Base-by-base conservation (phyloP, 176 grass and related monocot species). In the Oryza officinalis region DNA sequence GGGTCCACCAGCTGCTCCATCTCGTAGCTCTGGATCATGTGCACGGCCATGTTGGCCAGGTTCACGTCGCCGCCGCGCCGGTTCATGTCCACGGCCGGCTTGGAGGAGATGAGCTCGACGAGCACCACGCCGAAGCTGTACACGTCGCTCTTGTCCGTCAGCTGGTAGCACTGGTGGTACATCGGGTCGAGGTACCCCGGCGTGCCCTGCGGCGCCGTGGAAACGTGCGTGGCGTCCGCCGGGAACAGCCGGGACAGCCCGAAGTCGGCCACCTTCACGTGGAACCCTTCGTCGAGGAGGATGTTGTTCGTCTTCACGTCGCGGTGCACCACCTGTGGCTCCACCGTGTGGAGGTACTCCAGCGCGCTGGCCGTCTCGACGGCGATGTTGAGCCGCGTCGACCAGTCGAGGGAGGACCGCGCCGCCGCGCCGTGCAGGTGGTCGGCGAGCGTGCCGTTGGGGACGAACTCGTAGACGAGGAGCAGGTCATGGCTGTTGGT, bases 71-170 rank as follows among this genome's bases (percentile, higher is more conserved):
- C 0, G 13, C 37, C 82, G 17, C 5, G 8, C 8, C 70, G 49
- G 49, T 1, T 65, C 86, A 88, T 86, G 69, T 92, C 90, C 23
- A 92, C 90, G 0, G 90, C 90, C 0, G 86, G 79, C 11, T 52
- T 83, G 13, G 90, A 89, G 17, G 89, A 94, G 27, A 94, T 23
- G 40, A 94, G 92, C 89, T 94, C 92, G 0, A 86, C 67, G 0
- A 94, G 83, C 0, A 94, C 89, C 0, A 94, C 92, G 1, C 92
- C 92, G 67, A 94, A 94, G 67, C 92, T 94, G 61, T 94, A 94
- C 8, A 94, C 92, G 13, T 94, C 92, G 67, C 89, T 94, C 83
- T 94, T 94, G 67, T 94, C 89, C 0, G 89, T 94, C 13, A 94
- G 92, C 80, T 89, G 89, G 63, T 86, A 94, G 80, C 77, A 65